Evolutionary conservation across 2,329 filamentous ascomycete genomes (phyloP).

Genomic region (Calonectria montana): DNA sequence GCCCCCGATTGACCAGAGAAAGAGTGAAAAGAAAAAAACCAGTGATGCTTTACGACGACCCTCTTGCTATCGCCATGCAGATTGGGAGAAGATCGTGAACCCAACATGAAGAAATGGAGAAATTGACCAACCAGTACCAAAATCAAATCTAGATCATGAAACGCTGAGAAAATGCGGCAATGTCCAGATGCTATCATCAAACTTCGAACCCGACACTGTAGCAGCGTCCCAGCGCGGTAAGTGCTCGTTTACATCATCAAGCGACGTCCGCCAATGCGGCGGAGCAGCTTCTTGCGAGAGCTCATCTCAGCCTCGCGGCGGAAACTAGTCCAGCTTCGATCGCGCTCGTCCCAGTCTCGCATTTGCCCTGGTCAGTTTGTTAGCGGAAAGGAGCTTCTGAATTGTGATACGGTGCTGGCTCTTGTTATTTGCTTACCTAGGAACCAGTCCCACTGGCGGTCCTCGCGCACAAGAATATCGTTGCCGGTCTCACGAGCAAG

Average conservation of each 20-base stretch:
- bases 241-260: conserved; percentile 38
- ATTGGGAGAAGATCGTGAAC: conserved; percentile 21
- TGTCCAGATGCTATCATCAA: conserved; percentile 35
- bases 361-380: conserved; percentile 57
- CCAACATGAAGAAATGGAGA: conserved; percentile 20
- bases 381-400: conserved; percentile 13
- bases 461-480: conserved; percentile 66
- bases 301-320: conserved; percentile 52
- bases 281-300: conserved; percentile 52
- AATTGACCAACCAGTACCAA: conserved; percentile 19
- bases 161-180: conserved; percentile 43
- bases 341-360: conserved; percentile 62
- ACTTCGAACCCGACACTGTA: conserved; percentile 30
- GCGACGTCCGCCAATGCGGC: conserved; percentile 52
- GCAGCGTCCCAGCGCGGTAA: conserved; percentile 35
- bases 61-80: conserved; percentile 22
- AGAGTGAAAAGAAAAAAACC: not conserved
- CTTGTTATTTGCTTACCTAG: conserved; percentile 57
- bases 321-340: conserved; percentile 59
- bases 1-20: conserved; percentile 28
- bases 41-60: conserved; percentile 11
- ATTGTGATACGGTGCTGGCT: conserved; percentile 6
- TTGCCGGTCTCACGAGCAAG: conserved; percentile 66
- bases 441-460: conserved; percentile 71
- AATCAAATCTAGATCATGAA: conserved; percentile 37